Conservation (phyloP, 2,329 filamentous ascomycete species). For the Coniochaeta sp. region DNA sequence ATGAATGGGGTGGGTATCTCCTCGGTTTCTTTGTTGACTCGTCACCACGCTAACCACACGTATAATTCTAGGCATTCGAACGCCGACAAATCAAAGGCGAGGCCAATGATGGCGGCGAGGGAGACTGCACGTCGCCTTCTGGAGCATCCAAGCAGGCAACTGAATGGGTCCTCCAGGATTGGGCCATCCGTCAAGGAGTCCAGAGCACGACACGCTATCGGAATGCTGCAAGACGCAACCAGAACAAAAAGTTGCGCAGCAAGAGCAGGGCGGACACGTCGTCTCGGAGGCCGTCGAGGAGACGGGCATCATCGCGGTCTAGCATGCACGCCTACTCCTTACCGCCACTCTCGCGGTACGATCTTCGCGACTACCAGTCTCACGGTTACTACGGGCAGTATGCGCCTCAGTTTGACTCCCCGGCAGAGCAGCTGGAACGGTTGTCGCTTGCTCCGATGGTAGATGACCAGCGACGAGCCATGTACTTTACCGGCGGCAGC, state of each 20-base stretch:
- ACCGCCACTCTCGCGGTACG: background rate
- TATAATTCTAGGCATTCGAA: background rate
- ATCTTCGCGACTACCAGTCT: background rate
- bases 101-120: background rate
- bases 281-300: background rate
- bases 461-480: background rate
- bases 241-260: background rate
- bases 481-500: background rate
- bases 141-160: constrained; percentile 50
- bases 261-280: background rate
- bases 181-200: constrained; percentile 62
- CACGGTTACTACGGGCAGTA: background rate
- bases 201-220: constrained; percentile 80
- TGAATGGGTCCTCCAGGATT: constrained; percentile 69
- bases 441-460: background rate
- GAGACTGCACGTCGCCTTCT: background rate
- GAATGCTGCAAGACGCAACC: constrained; percentile 25
- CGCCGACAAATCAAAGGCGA: background rate
- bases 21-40: background rate
- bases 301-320: background rate
- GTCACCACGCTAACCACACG: background rate
- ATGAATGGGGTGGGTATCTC: constrained; percentile 71
- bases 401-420: background rate
- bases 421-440: background rate
- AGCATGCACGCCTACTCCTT: background rate